These are phyloP conservation scores for Saussurea involucrata DNA, from an alignment of 129 eudicot species.

Conservation along the genomic window DNA sequence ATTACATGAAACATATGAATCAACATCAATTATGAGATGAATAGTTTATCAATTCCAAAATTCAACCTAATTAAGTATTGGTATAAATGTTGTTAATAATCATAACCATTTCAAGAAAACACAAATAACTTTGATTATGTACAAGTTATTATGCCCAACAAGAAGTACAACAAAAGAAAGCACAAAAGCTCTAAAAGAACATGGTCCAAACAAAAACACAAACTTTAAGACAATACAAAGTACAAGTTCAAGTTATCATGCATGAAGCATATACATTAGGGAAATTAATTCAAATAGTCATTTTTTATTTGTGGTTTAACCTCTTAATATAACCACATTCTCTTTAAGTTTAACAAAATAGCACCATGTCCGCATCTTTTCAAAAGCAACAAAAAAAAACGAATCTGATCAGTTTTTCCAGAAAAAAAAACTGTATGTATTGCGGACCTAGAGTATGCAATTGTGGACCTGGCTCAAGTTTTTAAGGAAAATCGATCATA, in stretches of 20 bases:
- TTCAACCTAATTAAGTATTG: not conserved
- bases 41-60: not conserved
- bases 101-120: not conserved
- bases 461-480: no score
- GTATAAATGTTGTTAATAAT: not conserved
- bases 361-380: no score
- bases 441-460: no score
- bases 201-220: constrained; percentile 7
- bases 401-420: no score
- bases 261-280: not conserved
- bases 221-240: constrained; percentile 7
- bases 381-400: no score
- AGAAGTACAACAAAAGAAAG: not conserved
- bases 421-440: no score
- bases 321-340: no score
- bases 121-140: not conserved
- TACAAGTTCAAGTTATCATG: not conserved
- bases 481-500: no score
- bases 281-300: no score
- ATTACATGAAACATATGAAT: not conserved
- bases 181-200: not conserved
- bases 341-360: no score
- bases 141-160: not conserved
- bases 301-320: no score
- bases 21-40: no score